phyloP scores from a whole-genome alignment of 805 yeast genomes.

The Candida ascalaphidarum region DNA sequence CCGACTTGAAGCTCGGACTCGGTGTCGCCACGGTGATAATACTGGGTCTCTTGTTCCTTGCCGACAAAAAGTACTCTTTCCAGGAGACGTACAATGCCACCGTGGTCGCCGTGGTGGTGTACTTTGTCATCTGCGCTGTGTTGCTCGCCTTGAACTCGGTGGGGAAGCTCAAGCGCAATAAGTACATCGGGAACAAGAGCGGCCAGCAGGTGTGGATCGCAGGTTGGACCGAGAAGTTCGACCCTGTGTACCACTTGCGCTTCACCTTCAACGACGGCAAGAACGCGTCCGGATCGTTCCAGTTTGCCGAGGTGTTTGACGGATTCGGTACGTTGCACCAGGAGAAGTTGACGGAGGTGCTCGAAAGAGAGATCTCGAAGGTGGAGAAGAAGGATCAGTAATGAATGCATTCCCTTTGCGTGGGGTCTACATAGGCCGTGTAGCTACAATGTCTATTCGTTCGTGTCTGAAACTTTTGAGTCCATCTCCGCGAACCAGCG shows the following conservation, averaged over 20 bases:
- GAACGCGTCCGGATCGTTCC: slow-evolving; percentile 11
- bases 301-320: slow-evolving; percentile 35
- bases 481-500: slow-evolving; percentile 32
- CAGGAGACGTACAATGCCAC: slow-evolving; percentile 28
- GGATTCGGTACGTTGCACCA: slow-evolving; percentile 36
- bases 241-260: slow-evolving; percentile 35
- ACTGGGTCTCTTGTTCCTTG: slow-evolving; percentile 37
- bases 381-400: slow-evolving; percentile 3
- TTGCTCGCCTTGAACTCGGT: slow-evolving; percentile 24
- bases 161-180: slow-evolving; percentile 32
- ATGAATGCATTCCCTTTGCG: not conserved
- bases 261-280: slow-evolving; percentile 20
- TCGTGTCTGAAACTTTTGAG: slow-evolving; percentile 21
- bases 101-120: slow-evolving; percentile 24
- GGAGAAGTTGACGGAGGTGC: slow-evolving; percentile 17
- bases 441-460: not conserved
- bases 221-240: slow-evolving; percentile 33
- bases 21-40: slow-evolving; percentile 39
- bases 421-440: not conserved
- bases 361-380: slow-evolving; percentile 13
- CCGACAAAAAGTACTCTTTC: slow-evolving; percentile 43
- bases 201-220: slow-evolving; percentile 29
- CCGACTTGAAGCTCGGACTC: slow-evolving; percentile 40
- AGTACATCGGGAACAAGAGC: slow-evolving; percentile 34
- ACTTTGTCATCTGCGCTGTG: slow-evolving; percentile 25